phyloP scores from a whole-genome alignment of 352 stramenopile species.

The Globisporangium sylvaticum region DNA sequence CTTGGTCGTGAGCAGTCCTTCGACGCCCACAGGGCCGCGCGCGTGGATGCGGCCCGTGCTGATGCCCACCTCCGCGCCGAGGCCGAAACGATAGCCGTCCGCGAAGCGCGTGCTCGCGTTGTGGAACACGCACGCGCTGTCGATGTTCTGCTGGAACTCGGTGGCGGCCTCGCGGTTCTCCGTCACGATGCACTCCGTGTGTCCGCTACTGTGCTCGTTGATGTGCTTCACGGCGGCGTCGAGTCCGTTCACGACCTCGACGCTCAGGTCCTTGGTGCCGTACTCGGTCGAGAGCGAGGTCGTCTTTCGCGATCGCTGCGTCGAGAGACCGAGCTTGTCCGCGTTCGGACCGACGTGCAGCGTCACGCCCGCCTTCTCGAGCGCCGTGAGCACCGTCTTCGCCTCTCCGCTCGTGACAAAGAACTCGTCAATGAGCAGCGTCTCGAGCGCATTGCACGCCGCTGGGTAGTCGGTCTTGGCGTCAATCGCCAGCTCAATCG shows the following conservation, averaged over 20 bases:
- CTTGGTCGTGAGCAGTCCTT: slow-evolving; percentile 97
- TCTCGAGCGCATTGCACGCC: slow-evolving; percentile 98
- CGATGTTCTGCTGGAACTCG: slow-evolving; percentile 81
- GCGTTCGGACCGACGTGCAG: slow-evolving; percentile 90
- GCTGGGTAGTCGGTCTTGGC: slow-evolving; percentile 98
- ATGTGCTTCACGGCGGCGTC: slow-evolving; percentile 94
- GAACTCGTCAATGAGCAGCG: slow-evolving; percentile 91
- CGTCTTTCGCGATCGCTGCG: slow-evolving; percentile 65
- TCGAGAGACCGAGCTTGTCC: slow-evolving; percentile 62
- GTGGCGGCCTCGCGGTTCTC: slow-evolving; percentile 79
- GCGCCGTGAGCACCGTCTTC: slow-evolving; percentile 69
- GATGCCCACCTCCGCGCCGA: slow-evolving; percentile 98
- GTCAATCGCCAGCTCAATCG: slow-evolving; percentile 91
- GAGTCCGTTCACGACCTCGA: slow-evolving; percentile 91
- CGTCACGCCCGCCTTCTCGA: slow-evolving; percentile 91
- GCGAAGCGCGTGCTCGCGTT: slow-evolving; percentile 95
- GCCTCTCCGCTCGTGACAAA: slow-evolving; percentile 74
- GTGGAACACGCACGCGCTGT: slow-evolving; percentile 98
- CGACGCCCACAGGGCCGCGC: slow-evolving; percentile 94
- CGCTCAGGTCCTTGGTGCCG: slow-evolving; percentile 90
- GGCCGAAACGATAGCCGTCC: slow-evolving; percentile 96
- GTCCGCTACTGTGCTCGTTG: slow-evolving; percentile 93
- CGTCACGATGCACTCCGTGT: slow-evolving; percentile 97
- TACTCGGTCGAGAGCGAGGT: slow-evolving; percentile 92
- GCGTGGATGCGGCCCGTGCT: slow-evolving; percentile 96